Conservation (phyloP, 208 protist species). For the Trypanosoma brucei region DNA sequence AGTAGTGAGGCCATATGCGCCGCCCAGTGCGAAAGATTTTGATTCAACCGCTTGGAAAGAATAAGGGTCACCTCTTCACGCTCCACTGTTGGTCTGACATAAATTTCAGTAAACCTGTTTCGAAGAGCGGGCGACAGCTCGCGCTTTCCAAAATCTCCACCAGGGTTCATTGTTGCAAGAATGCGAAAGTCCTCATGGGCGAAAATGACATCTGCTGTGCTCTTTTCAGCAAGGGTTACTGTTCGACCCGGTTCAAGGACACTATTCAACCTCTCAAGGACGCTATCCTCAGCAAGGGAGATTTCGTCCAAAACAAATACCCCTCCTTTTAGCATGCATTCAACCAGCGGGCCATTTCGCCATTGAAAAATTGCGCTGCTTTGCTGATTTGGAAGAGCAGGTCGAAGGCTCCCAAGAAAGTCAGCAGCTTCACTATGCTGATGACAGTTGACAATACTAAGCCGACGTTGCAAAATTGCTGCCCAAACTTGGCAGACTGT, state of each 20-base stretch:
- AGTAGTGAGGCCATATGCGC: constrained; percentile 73
- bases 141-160: constrained; percentile 99
- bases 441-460: constrained; percentile 99
- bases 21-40: constrained; percentile 50
- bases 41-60: constrained; percentile 72
- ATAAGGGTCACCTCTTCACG: constrained; percentile 92
- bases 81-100: constrained; percentile 92
- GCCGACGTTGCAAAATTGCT: constrained; percentile 60
- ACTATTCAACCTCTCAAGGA: constrained; percentile 99
- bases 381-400: constrained; percentile 72
- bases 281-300: constrained; percentile 99
- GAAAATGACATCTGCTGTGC: constrained; percentile 74
- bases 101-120: constrained; percentile 99
- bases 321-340: constrained; percentile 97
- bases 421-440: constrained; percentile 99
- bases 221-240: constrained; percentile 98
- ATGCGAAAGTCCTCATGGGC: constrained; percentile 93
- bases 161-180: constrained; percentile 99
- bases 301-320: constrained; percentile 99
- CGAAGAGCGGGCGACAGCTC: constrained; percentile 99
- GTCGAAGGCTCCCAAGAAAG: constrained; percentile 94
- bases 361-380: constrained; percentile 95
- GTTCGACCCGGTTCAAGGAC: constrained; percentile 97
- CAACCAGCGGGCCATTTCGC: constrained; percentile 98
- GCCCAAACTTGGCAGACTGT: constrained; percentile 96